These are phyloP conservation scores for Harringtonia lauricola DNA, from an alignment of 2,329 filamentous ascomycete species.

Conservation along the genomic window DNA sequence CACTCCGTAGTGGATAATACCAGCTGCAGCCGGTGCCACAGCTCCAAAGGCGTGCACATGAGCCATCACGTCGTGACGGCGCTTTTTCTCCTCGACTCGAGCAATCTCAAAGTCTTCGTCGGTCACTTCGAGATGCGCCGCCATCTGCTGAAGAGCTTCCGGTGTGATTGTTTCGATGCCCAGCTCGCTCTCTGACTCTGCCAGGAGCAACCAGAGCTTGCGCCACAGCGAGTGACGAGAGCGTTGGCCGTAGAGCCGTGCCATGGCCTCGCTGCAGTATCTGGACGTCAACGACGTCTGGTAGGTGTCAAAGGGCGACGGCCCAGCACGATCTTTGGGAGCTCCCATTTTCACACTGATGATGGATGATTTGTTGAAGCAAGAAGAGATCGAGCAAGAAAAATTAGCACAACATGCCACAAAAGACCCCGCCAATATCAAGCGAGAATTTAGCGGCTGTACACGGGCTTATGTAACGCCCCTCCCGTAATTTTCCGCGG, in stretches of 20 bases:
- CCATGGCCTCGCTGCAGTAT: constrained; percentile 67
- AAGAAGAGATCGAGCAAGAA: too few species aligned
- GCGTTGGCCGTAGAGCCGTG: constrained; percentile 65
- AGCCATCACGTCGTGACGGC: constrained; percentile 42
- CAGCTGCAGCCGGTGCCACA: constrained; percentile 64
- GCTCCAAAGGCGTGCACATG: constrained; percentile 66
- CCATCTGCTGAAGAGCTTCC: constrained; percentile 67
- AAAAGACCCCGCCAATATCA: neutral
- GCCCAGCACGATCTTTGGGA: neutral
- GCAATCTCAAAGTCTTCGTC: constrained; percentile 60
- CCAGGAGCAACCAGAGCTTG: constrained; percentile 74
- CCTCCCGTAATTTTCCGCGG: too few species aligned
- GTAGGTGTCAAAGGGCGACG: constrained; percentile 35
- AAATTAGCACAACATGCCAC: too few species aligned
- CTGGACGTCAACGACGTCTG: constrained; percentile 59
- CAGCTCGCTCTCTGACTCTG: constrained; percentile 72
- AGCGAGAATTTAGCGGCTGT: too few species aligned
- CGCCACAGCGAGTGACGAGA: constrained; percentile 69
- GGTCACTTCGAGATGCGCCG: constrained; percentile 41
- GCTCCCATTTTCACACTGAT: too few species aligned
- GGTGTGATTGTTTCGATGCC: constrained; percentile 59
- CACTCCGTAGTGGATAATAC: constrained; percentile 67
- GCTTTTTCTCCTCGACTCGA: constrained; percentile 62
- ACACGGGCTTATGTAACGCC: too few species aligned
- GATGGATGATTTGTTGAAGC: too few species aligned